phyloP scores from a whole-genome alignment of 306 rosid genomes.

The Canavalia ensiformis region DNA sequence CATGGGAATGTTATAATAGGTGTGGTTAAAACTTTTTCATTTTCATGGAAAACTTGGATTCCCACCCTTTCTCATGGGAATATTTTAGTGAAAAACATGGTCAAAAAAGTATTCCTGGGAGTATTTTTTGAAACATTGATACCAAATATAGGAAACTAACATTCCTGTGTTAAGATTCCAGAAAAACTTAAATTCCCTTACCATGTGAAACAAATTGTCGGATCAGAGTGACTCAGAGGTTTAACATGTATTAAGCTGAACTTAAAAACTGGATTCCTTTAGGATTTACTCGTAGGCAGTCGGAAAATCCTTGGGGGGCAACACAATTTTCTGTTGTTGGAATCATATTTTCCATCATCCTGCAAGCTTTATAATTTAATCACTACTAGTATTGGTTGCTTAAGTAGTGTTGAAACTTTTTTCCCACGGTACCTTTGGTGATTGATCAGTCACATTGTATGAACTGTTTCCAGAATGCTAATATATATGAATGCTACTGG shows the following conservation, averaged over 20 bases:
- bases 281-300: conserved; percentile 7
- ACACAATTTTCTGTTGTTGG: conserved; percentile 7
- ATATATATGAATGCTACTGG: conserved; percentile 22
- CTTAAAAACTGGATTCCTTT: conserved; percentile 20
- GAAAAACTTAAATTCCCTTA: too few species aligned
- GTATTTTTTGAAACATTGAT: too few species aligned
- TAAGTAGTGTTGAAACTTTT: neutral
- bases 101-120: too few species aligned
- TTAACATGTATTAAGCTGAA: conserved; percentile 1
- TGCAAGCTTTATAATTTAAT: neutral
- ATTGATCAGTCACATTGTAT: conserved; percentile 5
- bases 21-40: too few species aligned
- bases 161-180: too few species aligned
- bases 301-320: conserved; percentile 18
- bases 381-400: conserved; percentile 9
- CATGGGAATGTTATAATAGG: too few species aligned
- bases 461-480: conserved; percentile 14
- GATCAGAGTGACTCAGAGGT: neutral
- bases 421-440: conserved; percentile 14
- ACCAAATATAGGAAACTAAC: too few species aligned
- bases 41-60: too few species aligned
- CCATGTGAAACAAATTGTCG: neutral
- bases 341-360: neutral
- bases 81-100: too few species aligned
- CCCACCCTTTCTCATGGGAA: too few species aligned